Evolutionary conservation across 768 basidiomycete species (phyloP).

Genomic region (Trametes villosa): DNA sequence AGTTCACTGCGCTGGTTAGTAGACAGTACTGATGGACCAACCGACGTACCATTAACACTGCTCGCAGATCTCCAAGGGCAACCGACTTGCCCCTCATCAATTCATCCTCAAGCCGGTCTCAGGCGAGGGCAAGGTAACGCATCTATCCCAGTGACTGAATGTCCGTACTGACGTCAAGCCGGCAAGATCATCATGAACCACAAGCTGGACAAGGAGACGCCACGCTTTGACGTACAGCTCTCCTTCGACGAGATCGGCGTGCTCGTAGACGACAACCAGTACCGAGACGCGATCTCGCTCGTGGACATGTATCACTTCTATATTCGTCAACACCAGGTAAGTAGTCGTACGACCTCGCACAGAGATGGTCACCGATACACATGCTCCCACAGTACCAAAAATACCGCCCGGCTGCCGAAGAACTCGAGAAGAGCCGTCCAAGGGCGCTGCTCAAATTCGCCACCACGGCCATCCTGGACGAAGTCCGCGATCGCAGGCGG

Average conservation of each 20-base stretch:
- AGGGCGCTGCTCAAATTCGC: slow-evolving; percentile 80
- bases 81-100: slow-evolving; percentile 67
- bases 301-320: slow-evolving; percentile 98
- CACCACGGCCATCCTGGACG: slow-evolving; percentile 74
- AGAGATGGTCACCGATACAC: slow-evolving; percentile 1
- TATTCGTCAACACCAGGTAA: slow-evolving; percentile 78
- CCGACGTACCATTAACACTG: not conserved
- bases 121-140: slow-evolving; percentile 84
- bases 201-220: slow-evolving; percentile 69
- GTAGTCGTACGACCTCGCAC: slow-evolving; percentile 9
- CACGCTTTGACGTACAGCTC: slow-evolving; percentile 86
- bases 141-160: no score
- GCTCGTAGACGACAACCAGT: slow-evolving; percentile 90
- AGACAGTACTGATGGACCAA: not conserved
- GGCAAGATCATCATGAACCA: slow-evolving; percentile 81
- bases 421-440: slow-evolving; percentile 61
- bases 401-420: slow-evolving; percentile 70
- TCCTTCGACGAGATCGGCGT: slow-evolving; percentile 94
- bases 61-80: slow-evolving; percentile 55
- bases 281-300: slow-evolving; percentile 89
- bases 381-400: slow-evolving; percentile 68
- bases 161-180: slow-evolving; percentile 3
- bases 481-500: slow-evolving; percentile 78
- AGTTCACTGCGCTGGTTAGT: slow-evolving; percentile 74
- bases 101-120: slow-evolving; percentile 95